Base-by-base conservation (phyloP, 2,329 filamentous ascomycete genomes). In the Cordyceps cateniannulata region DNA sequence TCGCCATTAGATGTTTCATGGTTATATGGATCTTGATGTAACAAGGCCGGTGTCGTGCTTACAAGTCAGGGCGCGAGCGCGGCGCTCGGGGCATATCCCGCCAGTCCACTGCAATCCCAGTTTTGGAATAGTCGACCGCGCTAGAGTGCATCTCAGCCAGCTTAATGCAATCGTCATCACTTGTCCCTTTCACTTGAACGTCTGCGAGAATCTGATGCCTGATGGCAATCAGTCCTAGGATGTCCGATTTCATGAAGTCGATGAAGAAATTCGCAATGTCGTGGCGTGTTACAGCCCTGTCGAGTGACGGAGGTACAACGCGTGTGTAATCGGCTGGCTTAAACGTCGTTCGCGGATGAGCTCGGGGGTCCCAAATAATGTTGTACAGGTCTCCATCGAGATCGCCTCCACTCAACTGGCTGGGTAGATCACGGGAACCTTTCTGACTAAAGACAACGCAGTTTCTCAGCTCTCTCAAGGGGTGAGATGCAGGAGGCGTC, bases 211-310 rank as follows among this genome's bases (percentile, higher is more conserved):
- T 79, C 65, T 85, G 79, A 67, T 91, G 88, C 2, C 80, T 73
- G 0, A 72, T 85, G 0, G 87, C 85, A 64, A 91, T 89, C 49
- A 86, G 69, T 0, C 86, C 87, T 1, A 90, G 72, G n/a, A 85
- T 79, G 65, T 90, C 86, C 1, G 82, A 84, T 64, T 81, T 78
- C 85, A 91, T 90, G 63, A 91, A 91, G 20, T 85, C 77, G n/a
- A 96, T 79, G 64, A 96, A 95, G 72, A 93, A 95, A 9, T 89
- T 77, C 0, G 85, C 85, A 75, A 96, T 95, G 66, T 96, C 90
- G 0, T 81, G 70, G 2, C 72, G 71, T 1, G 72, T 72, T 0
- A 96, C 88, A 0, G 73, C 63, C 1, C 88, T 78, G 6, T 80
- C 77, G 16, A 96, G 80, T 51, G 86, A 77, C 0, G 78, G 63